Conservation (phyloP, 2,329 filamentous ascomycete genomes). For the Alternaria arborescens region DNA sequence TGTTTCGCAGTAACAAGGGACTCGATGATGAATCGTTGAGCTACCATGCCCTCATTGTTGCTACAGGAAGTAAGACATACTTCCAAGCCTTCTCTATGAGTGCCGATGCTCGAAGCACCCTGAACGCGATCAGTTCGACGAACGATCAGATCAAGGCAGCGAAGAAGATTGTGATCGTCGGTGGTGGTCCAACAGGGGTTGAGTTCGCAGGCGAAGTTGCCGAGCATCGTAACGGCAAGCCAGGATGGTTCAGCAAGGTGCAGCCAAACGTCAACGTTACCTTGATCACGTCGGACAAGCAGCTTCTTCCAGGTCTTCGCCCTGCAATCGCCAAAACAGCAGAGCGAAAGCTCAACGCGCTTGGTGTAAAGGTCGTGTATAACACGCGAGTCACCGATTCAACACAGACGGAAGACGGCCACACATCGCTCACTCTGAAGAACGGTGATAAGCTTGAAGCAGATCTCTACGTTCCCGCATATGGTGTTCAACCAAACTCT, state of each 20-base stretch:
- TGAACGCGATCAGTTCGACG: slow-evolving; percentile 46
- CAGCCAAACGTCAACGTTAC: slow-evolving; percentile 52
- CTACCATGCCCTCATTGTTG: slow-evolving; percentile 66
- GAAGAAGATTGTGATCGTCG: slow-evolving; percentile 57
- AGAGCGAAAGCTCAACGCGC: slow-evolving; percentile 56
- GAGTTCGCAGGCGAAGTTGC: slow-evolving; percentile 61
- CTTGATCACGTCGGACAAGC: slow-evolving; percentile 53
- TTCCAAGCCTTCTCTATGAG: slow-evolving; percentile 57
- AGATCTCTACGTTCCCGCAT: slow-evolving; percentile 63
- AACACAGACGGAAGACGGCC: slow-evolving; percentile 43
- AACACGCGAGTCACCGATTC: slow-evolving; percentile 45
- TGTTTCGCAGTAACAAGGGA: slow-evolving; percentile 46
- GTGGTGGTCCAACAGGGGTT: slow-evolving; percentile 60
- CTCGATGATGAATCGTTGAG: slow-evolving; percentile 46
- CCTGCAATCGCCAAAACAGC: slow-evolving; percentile 53
- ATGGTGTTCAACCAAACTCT: slow-evolving; percentile 62
- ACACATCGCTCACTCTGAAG: slow-evolving; percentile 48
- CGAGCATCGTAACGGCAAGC: slow-evolving; percentile 51
- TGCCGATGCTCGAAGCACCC: slow-evolving; percentile 34
- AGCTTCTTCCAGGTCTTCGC: slow-evolving; percentile 55
- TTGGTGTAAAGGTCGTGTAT: slow-evolving; percentile 58
- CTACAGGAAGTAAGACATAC: slow-evolving; percentile 61
- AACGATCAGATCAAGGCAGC: slow-evolving; percentile 50
- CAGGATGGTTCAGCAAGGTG: slow-evolving; percentile 50
- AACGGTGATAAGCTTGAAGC: slow-evolving; percentile 58